Conservation (phyloP, 106 monocot species). For the Triglochin maritima region DNA sequence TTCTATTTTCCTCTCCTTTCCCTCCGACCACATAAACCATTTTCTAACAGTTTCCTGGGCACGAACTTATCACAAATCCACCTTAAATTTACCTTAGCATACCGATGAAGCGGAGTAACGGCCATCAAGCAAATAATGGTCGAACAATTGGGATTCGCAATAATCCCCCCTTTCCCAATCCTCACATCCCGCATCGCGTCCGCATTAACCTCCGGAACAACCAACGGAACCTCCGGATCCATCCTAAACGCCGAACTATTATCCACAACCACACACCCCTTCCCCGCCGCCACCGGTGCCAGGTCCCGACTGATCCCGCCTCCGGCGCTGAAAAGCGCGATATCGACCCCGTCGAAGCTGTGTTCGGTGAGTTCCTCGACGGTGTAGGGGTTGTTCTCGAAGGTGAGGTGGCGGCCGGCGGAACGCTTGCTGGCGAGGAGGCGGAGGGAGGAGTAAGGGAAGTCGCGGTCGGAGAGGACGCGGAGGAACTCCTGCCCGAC, state of each 20-base stretch:
- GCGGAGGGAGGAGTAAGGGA: slow-evolving; percentile 65
- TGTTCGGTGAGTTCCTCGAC: slow-evolving; percentile 64
- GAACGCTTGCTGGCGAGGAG: slow-evolving; percentile 80
- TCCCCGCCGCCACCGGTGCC: slow-evolving; percentile 64
- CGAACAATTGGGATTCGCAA: slow-evolving; percentile 95
- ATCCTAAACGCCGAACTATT: slow-evolving; percentile 94
- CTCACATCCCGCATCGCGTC: slow-evolving; percentile 65
- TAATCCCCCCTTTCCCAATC: slow-evolving; percentile 58
- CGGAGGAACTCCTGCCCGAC: slow-evolving; percentile 93
- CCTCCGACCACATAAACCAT: no score
- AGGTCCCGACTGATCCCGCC: slow-evolving; percentile 57
- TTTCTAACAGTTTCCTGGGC: no score
- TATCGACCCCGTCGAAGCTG: slow-evolving; percentile 81
- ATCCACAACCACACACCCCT: slow-evolving; percentile 73
- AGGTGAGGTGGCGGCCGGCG: slow-evolving; percentile 48
- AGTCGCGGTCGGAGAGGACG: slow-evolving; percentile 82
- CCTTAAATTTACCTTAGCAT: slow-evolving; percentile 40
- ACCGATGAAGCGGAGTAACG: slow-evolving; percentile 87
- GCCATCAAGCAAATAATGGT: slow-evolving; percentile 97
- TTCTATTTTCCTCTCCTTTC: no score
- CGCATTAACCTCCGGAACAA: slow-evolving; percentile 87
- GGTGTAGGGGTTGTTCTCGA: slow-evolving; percentile 52
- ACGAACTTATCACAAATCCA: background rate
- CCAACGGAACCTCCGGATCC: slow-evolving; percentile 66
- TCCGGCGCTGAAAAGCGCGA: slow-evolving; percentile 84